These are phyloP conservation scores for Rutstroemia sydowiana DNA, from an alignment of 2,329 filamentous ascomycete species.

Conservation along the genomic window DNA sequence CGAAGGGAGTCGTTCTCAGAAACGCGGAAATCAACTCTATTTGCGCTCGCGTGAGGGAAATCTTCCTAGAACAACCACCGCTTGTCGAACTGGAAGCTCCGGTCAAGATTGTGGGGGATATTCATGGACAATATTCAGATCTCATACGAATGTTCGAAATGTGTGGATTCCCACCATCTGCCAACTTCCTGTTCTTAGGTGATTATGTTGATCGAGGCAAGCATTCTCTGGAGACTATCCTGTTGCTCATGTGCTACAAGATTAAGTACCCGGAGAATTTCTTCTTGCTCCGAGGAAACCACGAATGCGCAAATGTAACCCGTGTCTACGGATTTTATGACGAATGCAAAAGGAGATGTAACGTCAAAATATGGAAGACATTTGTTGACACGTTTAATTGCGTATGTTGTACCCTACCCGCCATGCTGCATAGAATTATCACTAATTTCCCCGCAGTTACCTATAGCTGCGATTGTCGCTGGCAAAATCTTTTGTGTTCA, in stretches of 20 bases:
- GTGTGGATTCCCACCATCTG: conserved; percentile 88
- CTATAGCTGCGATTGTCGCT: conserved; percentile 92
- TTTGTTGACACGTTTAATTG: conserved; percentile 97
- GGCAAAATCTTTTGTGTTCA: conserved; percentile 98
- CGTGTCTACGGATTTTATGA: conserved; percentile 97
- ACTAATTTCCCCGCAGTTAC: conserved; percentile 42
- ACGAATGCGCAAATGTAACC: conserved; percentile 94
- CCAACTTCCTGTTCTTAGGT: conserved; percentile 90
- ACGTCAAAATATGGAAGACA: conserved; percentile 97
- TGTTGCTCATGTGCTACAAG: conserved; percentile 91
- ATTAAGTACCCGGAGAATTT: conserved; percentile 97
- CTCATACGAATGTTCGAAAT: conserved; percentile 96
- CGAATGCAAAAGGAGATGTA: conserved; percentile 92
- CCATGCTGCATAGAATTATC: not conserved
- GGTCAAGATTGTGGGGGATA: conserved; percentile 96
- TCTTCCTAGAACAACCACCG: conserved; percentile 85
- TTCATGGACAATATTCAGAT: conserved; percentile 95
- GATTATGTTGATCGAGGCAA: conserved; percentile 97
- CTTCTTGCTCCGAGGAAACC: conserved; percentile 88
- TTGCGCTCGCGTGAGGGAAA: conserved; percentile 79
- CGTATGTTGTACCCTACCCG: conserved; percentile 20
- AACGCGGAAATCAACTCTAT: conserved; percentile 96
- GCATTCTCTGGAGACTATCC: conserved; percentile 89
- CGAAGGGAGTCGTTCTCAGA: conserved; percentile 93
- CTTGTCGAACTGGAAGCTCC: conserved; percentile 87